These are phyloP conservation scores for Aspergillus egyptiacus DNA, from an alignment of 495 filamentous ascomycete genomes.

Conservation along the genomic window DNA sequence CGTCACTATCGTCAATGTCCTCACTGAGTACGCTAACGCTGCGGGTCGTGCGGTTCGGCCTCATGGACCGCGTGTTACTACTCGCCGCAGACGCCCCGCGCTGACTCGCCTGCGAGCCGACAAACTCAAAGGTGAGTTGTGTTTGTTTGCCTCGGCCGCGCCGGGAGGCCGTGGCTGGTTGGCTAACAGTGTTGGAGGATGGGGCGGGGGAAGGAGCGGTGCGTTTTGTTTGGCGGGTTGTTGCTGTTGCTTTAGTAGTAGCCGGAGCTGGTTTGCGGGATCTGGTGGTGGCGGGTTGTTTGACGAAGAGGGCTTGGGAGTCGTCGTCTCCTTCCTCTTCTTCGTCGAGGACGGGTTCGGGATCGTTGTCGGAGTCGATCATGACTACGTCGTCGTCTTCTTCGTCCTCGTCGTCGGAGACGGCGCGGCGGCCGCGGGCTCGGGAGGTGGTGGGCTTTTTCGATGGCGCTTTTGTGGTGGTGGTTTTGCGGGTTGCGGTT, in stretches of 20 bases:
- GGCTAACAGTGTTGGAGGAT: slow-evolving; percentile 36
- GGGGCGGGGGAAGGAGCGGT: slow-evolving; percentile 39
- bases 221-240: slow-evolving; percentile 15
- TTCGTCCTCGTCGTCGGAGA: slow-evolving; percentile 54
- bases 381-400: slow-evolving; percentile 62
- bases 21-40: slow-evolving; percentile 36
- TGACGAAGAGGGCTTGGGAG: slow-evolving; percentile 49
- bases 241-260: slow-evolving; percentile 17
- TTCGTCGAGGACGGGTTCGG: slow-evolving; percentile 24
- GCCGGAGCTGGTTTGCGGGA: slow-evolving; percentile 23
- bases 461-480: slow-evolving; percentile 35
- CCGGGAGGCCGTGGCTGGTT: slow-evolving; percentile 3
- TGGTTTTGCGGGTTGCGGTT: slow-evolving; percentile 33
- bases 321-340: slow-evolving; percentile 45
- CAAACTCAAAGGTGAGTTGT: slow-evolving; percentile 74
- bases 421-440: slow-evolving; percentile 39
- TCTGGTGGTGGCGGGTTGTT: slow-evolving; percentile 41
- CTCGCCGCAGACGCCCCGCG: slow-evolving; percentile 4
- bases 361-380: slow-evolving; percentile 55
- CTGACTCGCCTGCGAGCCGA: slow-evolving; percentile 46
- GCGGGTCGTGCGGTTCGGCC: slow-evolving; percentile 37
- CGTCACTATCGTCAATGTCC: slow-evolving; percentile 72
- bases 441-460: slow-evolving; percentile 29
- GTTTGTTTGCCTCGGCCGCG: slow-evolving; percentile 23
- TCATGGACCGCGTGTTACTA: slow-evolving; percentile 30